phyloP scores from a whole-genome alignment of 805 yeast genomes.

The Ogataea nonfermentans region DNA sequence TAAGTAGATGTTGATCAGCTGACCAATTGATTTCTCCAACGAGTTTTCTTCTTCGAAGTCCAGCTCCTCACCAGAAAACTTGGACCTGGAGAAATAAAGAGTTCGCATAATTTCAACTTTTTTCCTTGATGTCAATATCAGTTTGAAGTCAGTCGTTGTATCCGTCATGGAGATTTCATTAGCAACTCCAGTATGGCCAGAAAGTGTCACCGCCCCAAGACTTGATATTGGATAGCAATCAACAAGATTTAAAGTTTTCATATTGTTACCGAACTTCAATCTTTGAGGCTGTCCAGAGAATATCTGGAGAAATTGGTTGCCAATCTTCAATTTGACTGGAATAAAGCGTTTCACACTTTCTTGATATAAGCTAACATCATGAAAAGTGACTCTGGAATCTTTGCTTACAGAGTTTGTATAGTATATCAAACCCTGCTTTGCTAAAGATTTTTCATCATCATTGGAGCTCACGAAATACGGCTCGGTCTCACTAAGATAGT shows the following conservation, averaged over 20 bases:
- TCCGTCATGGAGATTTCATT: conserved; percentile 48
- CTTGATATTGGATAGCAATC: conserved; percentile 44
- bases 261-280: conserved; percentile 36
- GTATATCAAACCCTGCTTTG: conserved; percentile 43
- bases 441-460: conserved; percentile 44
- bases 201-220: conserved; percentile 39
- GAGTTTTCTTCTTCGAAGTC: conserved; percentile 37
- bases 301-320: conserved; percentile 65
- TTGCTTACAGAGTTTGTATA: conserved; percentile 41
- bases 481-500: conserved; percentile 15
- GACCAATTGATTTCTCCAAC: conserved; percentile 43
- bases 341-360: conserved; percentile 46
- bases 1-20: conserved; percentile 60
- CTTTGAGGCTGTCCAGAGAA: conserved; percentile 42
- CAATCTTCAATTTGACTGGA: conserved; percentile 65
- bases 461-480: conserved; percentile 42
- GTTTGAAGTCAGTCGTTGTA: conserved; percentile 32
- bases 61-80: conserved; percentile 29
- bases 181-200: conserved; percentile 45
- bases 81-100: conserved; percentile 63
- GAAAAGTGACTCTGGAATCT: conserved; percentile 52
- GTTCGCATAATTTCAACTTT: conserved; percentile 67
- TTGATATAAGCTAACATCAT: conserved; percentile 53
- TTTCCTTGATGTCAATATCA: conserved; percentile 48
- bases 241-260: conserved; percentile 38